Evolutionary conservation across 2,329 filamentous ascomycete genomes (phyloP).

Genomic region (Calonectria leucothoes): DNA sequence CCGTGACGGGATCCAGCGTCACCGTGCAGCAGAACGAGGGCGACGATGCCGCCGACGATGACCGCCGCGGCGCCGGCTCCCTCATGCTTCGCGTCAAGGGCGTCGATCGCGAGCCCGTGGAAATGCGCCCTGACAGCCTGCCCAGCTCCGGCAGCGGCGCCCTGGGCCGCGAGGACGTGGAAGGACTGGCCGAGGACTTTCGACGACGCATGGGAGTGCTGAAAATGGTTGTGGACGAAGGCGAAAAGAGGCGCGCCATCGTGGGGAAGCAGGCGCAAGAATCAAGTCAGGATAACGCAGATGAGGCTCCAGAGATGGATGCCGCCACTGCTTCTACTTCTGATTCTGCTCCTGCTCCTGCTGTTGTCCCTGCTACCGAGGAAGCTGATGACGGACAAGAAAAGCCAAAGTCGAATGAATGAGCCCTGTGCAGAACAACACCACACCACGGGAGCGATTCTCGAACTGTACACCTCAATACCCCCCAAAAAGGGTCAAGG

Average conservation of each 20-base stretch:
- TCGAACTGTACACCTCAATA: background rate
- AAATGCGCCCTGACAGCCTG: slow-evolving; percentile 39
- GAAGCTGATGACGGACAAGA: slow-evolving; percentile 27
- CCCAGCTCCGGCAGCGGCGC: slow-evolving; percentile 46
- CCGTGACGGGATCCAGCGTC: slow-evolving; percentile 61
- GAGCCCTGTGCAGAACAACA: slow-evolving; percentile 15
- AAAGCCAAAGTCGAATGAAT: background rate
- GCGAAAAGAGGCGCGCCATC: slow-evolving; percentile 55
- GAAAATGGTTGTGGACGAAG: slow-evolving; percentile 64
- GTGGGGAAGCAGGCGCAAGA: slow-evolving; percentile 36
- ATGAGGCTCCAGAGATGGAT: slow-evolving; percentile 27
- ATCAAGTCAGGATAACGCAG: slow-evolving; percentile 21
- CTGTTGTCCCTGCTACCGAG: background rate
- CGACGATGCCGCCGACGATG: slow-evolving; percentile 38
- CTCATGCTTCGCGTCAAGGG: slow-evolving; percentile 52
- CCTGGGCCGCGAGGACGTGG: slow-evolving; percentile 59
- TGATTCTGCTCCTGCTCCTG: no score
- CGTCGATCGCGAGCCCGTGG: slow-evolving; percentile 51
- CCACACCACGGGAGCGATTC: background rate
- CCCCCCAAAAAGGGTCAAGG: background rate
- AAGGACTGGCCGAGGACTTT: slow-evolving; percentile 66
- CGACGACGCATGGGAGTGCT: slow-evolving; percentile 67
- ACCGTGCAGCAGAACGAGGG: slow-evolving; percentile 55
- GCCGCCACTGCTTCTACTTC: no score
- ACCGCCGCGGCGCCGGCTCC: slow-evolving; percentile 41